Evolutionary conservation across 1,139 yeast genomes (phyloP), one percentile per base, ranked within the genome.

Genomic region (Debaryomyces sp.): DNA sequence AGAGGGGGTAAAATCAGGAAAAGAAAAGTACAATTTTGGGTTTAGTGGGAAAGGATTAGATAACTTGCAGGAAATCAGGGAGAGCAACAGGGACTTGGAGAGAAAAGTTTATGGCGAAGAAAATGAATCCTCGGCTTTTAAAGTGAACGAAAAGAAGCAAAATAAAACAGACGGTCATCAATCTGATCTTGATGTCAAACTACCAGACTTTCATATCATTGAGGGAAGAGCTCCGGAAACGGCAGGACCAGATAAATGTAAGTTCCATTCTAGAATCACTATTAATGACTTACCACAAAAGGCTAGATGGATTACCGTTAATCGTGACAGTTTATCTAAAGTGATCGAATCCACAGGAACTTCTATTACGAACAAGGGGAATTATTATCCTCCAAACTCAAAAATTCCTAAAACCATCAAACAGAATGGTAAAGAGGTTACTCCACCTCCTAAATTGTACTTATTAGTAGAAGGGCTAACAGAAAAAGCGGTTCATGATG

Each of bases 1-100:
- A 50, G 75, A 68, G 10, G 89, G 85, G 50, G 78, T 91, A 50
- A 83, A 85, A 54, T 63, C 74, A 2, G 97, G 96, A 0, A 82
- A 84, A 51, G 91, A 80, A 54, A 84, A 84, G 59, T 75, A 80
- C 47, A 76, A 80, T 18, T 80, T 81, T 50, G 99, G 99, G 0
- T 94, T 91, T 71, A 96, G 97, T 2, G 99, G 99, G 21, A 87
- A 88, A 59, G 99, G 99, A 1, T 75, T 94, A 49, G 96, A 87
- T 43, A 87, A 87, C 53, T 71, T 94, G 43, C 96, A 89, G 52
- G 82, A 81, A 46, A 75, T 80, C 9, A 74, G 98, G 46, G 85
- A 85, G 29, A 77, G 74, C 35, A 78, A 77, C 32, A 74, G 83
- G 51, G 76, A 73, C 48, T 60, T 75, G 43, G 87, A 87, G 59